Conservation (phyloP, 257 asterid genomes). For the Buddleja alternifolia region DNA sequence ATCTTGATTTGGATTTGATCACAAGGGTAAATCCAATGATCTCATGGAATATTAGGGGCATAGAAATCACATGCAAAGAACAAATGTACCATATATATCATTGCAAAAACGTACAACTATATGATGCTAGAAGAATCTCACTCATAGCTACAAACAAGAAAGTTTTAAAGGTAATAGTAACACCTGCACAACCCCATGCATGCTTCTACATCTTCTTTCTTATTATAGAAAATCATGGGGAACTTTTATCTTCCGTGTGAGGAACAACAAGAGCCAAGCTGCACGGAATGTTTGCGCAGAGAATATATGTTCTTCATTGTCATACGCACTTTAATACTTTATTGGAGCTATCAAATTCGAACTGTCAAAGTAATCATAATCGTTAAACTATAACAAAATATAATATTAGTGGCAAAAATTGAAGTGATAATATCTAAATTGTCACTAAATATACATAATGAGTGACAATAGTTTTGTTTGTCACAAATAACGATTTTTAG, state of each 20-base stretch:
- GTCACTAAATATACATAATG: too few relatives aligned
- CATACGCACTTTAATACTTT: not conserved
- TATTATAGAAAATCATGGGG: not conserved
- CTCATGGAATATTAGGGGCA: not conserved
- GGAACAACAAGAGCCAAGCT: not conserved
- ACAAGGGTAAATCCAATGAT: too few relatives aligned
- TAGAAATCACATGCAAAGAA: conserved; percentile 27
- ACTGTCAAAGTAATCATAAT: too few relatives aligned
- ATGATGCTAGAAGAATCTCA: conserved; percentile 32
- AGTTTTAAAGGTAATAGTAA: conserved; percentile 17
- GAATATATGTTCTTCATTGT: not conserved
- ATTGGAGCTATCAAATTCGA: too few relatives aligned
- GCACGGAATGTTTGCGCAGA: not conserved
- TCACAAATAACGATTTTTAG: too few relatives aligned
- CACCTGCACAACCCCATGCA: conserved; percentile 1
- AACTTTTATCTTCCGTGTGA: conserved; percentile 7
- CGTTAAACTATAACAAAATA: too few relatives aligned
- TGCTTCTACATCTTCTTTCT: conserved; percentile 17
- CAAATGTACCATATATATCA: conserved; percentile 9
- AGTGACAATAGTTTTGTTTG: too few relatives aligned
- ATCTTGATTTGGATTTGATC: too few relatives aligned
- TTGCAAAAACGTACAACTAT: conserved; percentile 22
- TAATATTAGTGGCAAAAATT: too few relatives aligned
- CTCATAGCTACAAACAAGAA: conserved; percentile 29
- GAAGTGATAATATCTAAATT: too few relatives aligned